A percentile compares a stretch with the other conserved stretches of the same genome.
Evolutionary conservation across 164 flowering plant species (phyloP).

Genomic region (Stephania japonica): DNA sequence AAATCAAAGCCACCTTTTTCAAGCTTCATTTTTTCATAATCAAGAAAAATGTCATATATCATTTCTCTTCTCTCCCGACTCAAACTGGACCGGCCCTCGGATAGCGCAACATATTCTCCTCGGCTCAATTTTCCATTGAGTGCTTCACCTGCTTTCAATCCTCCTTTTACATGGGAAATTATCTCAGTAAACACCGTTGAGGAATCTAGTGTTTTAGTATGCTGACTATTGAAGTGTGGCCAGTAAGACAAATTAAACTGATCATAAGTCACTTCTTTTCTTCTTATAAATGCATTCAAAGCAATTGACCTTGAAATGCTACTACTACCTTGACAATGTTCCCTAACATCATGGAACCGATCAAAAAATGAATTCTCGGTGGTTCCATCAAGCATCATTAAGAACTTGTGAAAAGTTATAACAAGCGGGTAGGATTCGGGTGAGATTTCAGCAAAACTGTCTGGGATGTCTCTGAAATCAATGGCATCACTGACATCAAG

Average conservation of each 20-base stretch:
- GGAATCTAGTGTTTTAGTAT: constrained; percentile 51
- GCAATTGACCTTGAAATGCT: constrained; percentile 34
- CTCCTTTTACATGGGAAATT: constrained; percentile 73
- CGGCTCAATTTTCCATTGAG: constrained; percentile 32
- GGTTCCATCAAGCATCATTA: constrained; percentile 78
- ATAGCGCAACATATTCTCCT: constrained; percentile 40
- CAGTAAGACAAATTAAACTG: constrained; percentile 51
- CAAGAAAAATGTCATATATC: constrained; percentile 46
- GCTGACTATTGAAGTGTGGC: constrained; percentile 58
- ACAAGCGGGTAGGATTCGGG: constrained; percentile 52
- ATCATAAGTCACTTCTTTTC: constrained; percentile 54
- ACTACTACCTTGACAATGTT: constrained; percentile 13
- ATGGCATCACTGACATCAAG: constrained; percentile 35
- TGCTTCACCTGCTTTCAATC: constrained; percentile 24
- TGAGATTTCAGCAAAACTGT: constrained; percentile 44
- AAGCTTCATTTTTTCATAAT: constrained; percentile 57
- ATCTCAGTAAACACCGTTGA: constrained; percentile 69
- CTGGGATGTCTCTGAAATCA: constrained; percentile 49
- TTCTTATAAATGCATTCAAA: constrained; percentile 36
- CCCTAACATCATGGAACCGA: constrained; percentile 32
- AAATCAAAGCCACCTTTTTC: constrained; percentile 58
- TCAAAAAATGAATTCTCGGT: constrained; percentile 52
- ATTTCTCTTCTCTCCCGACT: constrained; percentile 34
- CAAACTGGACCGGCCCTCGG: constrained; percentile 48
- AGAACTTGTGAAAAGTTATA: constrained; percentile 59